Conservation (phyloP, 1,139 yeast species). For the Geotrichum carabidarum region DNA sequence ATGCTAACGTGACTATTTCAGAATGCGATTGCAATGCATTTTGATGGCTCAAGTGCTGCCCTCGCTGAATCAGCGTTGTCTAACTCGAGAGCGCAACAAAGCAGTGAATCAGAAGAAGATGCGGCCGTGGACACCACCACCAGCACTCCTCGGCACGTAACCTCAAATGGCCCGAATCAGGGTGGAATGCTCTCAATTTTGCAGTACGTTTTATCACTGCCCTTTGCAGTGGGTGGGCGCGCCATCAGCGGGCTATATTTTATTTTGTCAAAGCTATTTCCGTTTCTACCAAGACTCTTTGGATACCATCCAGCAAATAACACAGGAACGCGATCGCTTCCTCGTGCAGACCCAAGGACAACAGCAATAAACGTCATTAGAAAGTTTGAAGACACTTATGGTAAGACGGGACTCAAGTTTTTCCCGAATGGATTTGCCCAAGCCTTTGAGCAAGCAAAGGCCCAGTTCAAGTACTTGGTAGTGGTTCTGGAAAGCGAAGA, state of each 20-base stretch:
- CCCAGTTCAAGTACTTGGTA: slow-evolving; percentile 62
- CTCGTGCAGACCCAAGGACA: slow-evolving; percentile 36
- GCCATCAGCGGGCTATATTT: slow-evolving; percentile 31
- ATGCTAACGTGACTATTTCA: not conserved
- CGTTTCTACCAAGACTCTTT: slow-evolving; percentile 36
- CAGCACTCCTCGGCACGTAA: not conserved
- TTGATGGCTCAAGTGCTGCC: slow-evolving; percentile 26
- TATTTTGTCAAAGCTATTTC: slow-evolving; percentile 34
- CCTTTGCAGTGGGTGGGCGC: slow-evolving; percentile 32
- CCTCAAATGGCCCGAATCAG: not conserved
- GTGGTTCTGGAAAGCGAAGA: slow-evolving; percentile 69
- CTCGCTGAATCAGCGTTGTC: not conserved
- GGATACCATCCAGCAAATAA: slow-evolving; percentile 37
- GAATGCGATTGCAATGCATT: slow-evolving; percentile 31
- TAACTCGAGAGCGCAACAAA: not conserved
- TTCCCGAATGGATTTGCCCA: slow-evolving; percentile 71
- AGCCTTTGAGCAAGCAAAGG: slow-evolving; percentile 63
- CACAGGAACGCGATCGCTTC: slow-evolving; percentile 31
- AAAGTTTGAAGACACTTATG: slow-evolving; percentile 39
- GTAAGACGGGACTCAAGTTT: slow-evolving; percentile 38
- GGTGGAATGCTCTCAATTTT: slow-evolving; percentile 26
- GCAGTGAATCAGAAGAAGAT: not conserved
- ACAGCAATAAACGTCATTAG: slow-evolving; percentile 39
- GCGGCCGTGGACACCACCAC: not conserved
- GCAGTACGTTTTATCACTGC: slow-evolving; percentile 32